Evolutionary conservation across 202 grass and related monocot species (phyloP).

Genomic region (Hordeum pubiflorum): DNA sequence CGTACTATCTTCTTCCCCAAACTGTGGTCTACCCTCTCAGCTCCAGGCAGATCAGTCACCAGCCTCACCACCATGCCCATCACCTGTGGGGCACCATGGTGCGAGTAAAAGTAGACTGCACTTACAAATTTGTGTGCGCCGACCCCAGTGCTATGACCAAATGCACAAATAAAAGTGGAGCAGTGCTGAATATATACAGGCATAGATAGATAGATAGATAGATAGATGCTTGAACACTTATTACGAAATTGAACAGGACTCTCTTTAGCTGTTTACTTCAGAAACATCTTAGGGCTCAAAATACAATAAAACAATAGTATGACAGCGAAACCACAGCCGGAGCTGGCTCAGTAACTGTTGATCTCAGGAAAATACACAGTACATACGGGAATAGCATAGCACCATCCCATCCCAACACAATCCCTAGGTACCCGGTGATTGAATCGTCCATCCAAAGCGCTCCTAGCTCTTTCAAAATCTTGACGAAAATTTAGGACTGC

Average conservation of each 20-base stretch:
- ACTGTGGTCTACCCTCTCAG: too few species aligned
- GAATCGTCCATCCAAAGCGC: conserved; percentile 29
- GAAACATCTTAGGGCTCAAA: conserved; percentile 27
- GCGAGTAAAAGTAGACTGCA: too few species aligned
- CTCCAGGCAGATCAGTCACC: too few species aligned
- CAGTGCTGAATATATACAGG: not conserved
- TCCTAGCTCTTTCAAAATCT: conserved; percentile 37
- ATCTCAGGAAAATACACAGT: conserved; percentile 35
- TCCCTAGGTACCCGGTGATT: conserved; percentile 22
- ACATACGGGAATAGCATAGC: conserved; percentile 30
- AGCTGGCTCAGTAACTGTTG: conserved; percentile 31
- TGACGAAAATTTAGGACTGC: conserved; percentile 39
- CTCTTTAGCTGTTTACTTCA: conserved; percentile 31
- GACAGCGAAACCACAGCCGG: conserved; percentile 27
- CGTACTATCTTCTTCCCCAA: too few species aligned
- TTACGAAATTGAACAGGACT: conserved; percentile 16
- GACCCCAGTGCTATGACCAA: too few species aligned
- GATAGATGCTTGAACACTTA: not conserved
- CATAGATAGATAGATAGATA: not conserved
- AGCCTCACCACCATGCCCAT: too few species aligned
- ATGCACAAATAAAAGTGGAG: not conserved
- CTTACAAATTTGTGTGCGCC: too few species aligned
- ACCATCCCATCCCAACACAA: conserved; percentile 9
- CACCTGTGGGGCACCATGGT: too few species aligned
- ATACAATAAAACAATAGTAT: conserved; percentile 26